Conservation (phyloP, 768 basidiomycete genomes). For the Tricholoma sp. region DNA sequence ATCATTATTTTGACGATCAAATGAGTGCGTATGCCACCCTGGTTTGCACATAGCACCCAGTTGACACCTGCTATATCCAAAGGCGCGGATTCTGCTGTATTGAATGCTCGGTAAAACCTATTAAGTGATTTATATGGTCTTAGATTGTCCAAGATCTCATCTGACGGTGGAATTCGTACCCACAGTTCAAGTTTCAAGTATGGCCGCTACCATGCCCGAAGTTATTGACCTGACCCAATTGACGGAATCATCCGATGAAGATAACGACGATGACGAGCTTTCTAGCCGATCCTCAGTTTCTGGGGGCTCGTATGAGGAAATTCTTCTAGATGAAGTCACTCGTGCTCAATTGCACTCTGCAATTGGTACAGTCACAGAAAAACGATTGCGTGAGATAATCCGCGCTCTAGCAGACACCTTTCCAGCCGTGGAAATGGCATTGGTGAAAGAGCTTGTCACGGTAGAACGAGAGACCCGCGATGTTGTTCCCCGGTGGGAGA, state of each 20-base stretch:
- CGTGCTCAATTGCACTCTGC: conserved; percentile 38
- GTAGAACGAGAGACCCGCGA: conserved; percentile 29
- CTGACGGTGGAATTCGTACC: conserved; percentile 8
- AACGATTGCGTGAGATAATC: conserved; percentile 38
- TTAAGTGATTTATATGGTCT: not conserved
- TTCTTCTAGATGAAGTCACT: conserved; percentile 33
- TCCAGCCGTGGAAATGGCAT: conserved; percentile 35
- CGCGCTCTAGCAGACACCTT: conserved; percentile 32
- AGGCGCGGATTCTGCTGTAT: not conserved
- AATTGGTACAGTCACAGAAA: conserved; percentile 37
- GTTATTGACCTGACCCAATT: conserved; percentile 42
- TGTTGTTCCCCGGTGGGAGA: conserved; percentile 40
- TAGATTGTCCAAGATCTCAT: not conserved
- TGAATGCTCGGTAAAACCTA: not conserved
- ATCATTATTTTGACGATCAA: not conserved
- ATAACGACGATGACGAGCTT: conserved; percentile 19
- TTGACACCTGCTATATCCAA: not conserved
- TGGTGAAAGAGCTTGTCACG: conserved; percentile 40
- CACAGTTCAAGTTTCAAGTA: conserved; percentile 25
- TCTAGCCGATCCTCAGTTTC: conserved; percentile 15
- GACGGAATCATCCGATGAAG: conserved; percentile 30
- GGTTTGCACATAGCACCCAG: not conserved
- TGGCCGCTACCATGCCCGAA: conserved; percentile 15
- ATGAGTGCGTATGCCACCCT: not conserved
- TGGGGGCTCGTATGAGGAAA: conserved; percentile 28